Base-by-base conservation (phyloP, 2,329 filamentous ascomycete genomes). In the Talaromyces sp. region DNA sequence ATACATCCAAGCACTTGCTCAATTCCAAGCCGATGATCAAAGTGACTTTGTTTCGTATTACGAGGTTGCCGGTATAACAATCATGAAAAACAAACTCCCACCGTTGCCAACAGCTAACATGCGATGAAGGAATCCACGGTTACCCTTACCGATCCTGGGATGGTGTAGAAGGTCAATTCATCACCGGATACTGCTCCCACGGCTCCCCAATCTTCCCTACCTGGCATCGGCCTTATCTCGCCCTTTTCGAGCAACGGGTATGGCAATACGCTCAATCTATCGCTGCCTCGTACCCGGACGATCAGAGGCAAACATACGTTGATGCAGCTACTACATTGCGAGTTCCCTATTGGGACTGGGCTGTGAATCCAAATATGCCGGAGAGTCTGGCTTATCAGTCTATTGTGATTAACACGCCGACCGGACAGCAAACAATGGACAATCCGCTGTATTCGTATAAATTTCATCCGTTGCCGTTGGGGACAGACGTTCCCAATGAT, bases 161-260 rank as follows among this genome's bases (percentile, higher is more conserved):
- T 70, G 79, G 75, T 21, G 82, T 79, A 0, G 67, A 73, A 56
- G 78, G 81, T 1, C 70, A 79, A 2, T 84, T 84, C 1, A 77
- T 80, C 42, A 80, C 83, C 16, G 91, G 91, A 57, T 96, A 92
- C 73, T 96, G 92, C 73, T 85, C 85, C 14, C 92, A 96, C 75
- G 84, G 82, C 25, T 90, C 89, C 1, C 85, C 88, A 44, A 78
- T 95, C 16, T 95, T 96, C 72, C 85, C 88, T 42, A 83, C 87
- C 42, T 96, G 92, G 92, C 92, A 96, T 80, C 85, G 92, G 57
- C 89, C 91, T 0, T 96, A 93, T 74, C 79, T 95, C 61, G 80
- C 84, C 9, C 75, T 88, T 9, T 86, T 79, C 66, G 82, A 89
- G 74, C 71, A 79, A 72, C 66, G 73, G 12, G 64, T 80, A 33